Percentiles rank a stretch among this genome's conserved stretches.
Conservation (phyloP, 306 rosid species). For the Luffa aegyptiaca region DNA sequence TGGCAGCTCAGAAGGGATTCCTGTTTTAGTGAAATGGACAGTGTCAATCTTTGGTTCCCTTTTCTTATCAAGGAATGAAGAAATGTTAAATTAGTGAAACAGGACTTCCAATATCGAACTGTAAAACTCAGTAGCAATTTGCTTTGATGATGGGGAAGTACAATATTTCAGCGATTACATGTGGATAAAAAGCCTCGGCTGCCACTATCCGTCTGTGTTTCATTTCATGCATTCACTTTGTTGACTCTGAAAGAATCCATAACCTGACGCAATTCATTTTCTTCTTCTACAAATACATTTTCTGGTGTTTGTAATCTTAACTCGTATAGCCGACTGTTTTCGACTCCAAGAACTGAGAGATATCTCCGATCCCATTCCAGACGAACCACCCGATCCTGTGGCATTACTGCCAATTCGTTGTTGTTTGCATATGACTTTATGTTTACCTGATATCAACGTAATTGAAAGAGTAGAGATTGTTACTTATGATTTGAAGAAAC, state of each 20-base stretch:
- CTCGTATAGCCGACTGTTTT: conserved; percentile 81
- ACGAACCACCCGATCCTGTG: conserved; percentile 69
- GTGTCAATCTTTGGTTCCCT: background rate
- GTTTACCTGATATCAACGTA: conserved; percentile 43
- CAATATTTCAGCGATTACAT: background rate
- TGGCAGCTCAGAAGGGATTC: background rate
- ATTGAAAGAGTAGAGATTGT: background rate
- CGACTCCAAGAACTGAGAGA: conserved; percentile 91
- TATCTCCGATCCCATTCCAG: conserved; percentile 89
- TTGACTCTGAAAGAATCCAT: conserved; percentile 89
- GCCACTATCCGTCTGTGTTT: background rate
- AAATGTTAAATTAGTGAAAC: background rate
- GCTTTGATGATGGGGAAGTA: background rate
- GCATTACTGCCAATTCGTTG: conserved; percentile 94
- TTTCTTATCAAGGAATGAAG: background rate
- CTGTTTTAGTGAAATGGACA: background rate
- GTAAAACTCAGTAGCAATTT: background rate
- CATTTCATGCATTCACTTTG: conserved; percentile 33
- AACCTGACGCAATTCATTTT: conserved; percentile 60
- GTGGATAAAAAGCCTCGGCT: background rate
- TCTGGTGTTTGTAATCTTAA: conserved; percentile 85
- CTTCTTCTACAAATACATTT: conserved; percentile 69
- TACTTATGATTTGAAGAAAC: background rate
- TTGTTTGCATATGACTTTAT: conserved; percentile 88
- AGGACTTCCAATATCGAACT: background rate